These are phyloP conservation scores for Arachnopeziza araneosa DNA, from an alignment of 2,329 filamentous ascomycete genomes.

Conservation along the genomic window DNA sequence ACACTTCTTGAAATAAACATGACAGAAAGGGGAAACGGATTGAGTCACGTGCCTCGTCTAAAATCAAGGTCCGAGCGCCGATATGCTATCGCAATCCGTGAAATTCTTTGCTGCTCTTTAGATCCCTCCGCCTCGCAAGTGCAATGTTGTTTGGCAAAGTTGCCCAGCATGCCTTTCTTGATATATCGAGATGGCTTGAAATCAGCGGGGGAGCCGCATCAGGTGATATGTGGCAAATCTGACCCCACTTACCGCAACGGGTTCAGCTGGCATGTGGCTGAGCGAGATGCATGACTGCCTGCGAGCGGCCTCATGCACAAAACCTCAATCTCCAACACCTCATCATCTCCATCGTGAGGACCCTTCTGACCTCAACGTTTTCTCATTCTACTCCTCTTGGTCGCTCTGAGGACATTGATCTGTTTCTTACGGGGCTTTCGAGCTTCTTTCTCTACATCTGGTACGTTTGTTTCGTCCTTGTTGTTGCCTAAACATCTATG, in stretches of 20 bases:
- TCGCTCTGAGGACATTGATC: not conserved
- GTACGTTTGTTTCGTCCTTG: not conserved
- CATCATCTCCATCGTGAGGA: not conserved
- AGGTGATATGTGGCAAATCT: not conserved
- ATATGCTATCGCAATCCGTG: too few species aligned
- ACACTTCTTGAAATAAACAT: too few species aligned
- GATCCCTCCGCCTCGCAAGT: too few species aligned
- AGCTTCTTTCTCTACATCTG: not conserved
- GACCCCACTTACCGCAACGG: not conserved
- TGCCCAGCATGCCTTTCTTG: too few species aligned
- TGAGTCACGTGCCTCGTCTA: too few species aligned
- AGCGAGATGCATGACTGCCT: not conserved
- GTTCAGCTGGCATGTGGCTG: not conserved
- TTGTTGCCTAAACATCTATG: not conserved
- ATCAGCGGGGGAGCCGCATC: not conserved
- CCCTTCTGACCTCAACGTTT: not conserved
- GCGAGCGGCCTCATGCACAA: not conserved
- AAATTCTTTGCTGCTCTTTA: too few species aligned
- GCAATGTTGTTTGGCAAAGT: too few species aligned
- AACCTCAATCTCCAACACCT: not conserved
- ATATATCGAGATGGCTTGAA: too few species aligned
- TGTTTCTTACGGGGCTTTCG: not conserved
- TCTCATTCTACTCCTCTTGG: not conserved
- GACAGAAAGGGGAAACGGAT: too few species aligned
- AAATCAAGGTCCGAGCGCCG: too few species aligned